These are phyloP conservation scores for Petunia hybrid DNA, from an alignment of 305 asterid genomes.

Conservation along the genomic window DNA sequence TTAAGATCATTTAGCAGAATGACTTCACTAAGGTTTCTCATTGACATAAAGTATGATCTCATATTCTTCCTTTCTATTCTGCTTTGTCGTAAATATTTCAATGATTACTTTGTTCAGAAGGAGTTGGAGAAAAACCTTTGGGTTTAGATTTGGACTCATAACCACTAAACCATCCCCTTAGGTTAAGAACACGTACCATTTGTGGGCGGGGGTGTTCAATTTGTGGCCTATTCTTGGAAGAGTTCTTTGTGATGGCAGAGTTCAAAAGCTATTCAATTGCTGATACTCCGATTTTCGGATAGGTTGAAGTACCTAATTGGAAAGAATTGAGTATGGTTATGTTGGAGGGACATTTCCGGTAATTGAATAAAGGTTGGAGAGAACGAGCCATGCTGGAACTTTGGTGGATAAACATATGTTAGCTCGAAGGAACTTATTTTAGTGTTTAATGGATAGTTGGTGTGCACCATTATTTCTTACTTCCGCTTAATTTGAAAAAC, in stretches of 20 bases:
- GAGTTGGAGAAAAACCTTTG: not conserved
- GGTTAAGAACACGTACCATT: not conserved
- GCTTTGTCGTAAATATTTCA: not conserved
- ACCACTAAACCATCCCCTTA: not conserved
- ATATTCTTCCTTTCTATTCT: not conserved
- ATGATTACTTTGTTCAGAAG: not conserved
- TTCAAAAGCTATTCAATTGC: not conserved
- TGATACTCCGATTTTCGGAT: conserved; percentile 4
- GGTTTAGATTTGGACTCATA: not conserved
- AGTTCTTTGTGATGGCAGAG: not conserved
- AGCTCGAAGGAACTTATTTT: not conserved
- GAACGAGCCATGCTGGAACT: not conserved
- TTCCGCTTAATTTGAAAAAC: not conserved
- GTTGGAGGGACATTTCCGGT: conserved; percentile 7
- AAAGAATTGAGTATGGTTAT: conserved; percentile 26
- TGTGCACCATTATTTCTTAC: conserved; percentile 6
- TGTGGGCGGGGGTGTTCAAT: not conserved
- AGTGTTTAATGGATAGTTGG: not conserved
- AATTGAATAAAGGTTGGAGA: conserved; percentile 3
- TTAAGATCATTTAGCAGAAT: not conserved
- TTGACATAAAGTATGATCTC: not conserved
- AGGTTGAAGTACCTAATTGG: not conserved
- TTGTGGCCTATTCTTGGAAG: not conserved
- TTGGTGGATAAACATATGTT: not conserved
- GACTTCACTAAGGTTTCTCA: not conserved